Evolutionary conservation across 192 early-diverging fungal genomes (phyloP).

Genomic region (Radiomyces spectabilis): DNA sequence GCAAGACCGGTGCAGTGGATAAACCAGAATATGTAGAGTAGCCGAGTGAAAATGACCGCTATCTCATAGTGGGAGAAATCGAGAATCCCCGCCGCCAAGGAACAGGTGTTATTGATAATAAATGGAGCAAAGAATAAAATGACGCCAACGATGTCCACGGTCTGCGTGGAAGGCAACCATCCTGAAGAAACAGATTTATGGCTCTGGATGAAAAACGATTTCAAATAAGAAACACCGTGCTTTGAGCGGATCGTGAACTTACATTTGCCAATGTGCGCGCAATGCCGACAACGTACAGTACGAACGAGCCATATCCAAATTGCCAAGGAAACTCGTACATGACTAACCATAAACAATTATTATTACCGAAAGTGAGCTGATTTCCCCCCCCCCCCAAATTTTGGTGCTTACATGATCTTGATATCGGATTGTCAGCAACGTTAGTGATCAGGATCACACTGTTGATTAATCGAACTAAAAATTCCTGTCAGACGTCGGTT

Average conservation of each 20-base stretch:
- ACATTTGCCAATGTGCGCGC: not conserved
- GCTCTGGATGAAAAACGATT: conserved; percentile 4
- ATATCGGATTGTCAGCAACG: not conserved
- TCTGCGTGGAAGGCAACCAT: conserved; percentile 19
- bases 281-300: not conserved
- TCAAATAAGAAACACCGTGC: not conserved
- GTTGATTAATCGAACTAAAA: not conserved
- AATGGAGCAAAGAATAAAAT: conserved; percentile 16
- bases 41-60: conserved; percentile 9
- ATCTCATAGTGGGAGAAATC: not conserved
- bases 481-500: too few species aligned
- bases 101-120: conserved; percentile 14
- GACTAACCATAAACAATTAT: too few species aligned
- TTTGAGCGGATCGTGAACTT: not conserved
- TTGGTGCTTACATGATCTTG: not conserved
- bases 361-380: conserved; percentile 10
- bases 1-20: conserved; percentile 9
- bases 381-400: not conserved
- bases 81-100: conserved; percentile 13
- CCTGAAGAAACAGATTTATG: conserved; percentile 20
- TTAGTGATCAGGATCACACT: not conserved
- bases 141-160: conserved; percentile 15
- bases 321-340: not conserved
- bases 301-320: not conserved
- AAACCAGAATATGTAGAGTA: conserved; percentile 24